A percentile compares a stretch with the other conserved stretches of the same genome.
phyloP scores from a whole-genome alignment of 2,329 filamentous ascomycete genomes.

The Botrytis pseudocinerea region DNA sequence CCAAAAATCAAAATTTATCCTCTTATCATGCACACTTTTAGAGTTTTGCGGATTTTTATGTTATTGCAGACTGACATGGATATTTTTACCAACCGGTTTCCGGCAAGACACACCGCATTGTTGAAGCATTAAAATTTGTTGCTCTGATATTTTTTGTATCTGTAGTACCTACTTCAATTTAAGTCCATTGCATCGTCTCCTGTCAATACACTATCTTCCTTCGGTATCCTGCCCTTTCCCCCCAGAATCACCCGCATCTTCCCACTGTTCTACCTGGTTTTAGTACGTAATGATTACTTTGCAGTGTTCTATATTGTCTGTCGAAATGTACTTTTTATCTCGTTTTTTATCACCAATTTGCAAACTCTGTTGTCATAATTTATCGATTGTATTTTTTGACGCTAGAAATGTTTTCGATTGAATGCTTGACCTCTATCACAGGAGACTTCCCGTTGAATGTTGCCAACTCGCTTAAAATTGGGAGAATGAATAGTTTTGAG shows the following conservation, averaged over 20 bases:
- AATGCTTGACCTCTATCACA: neutral
- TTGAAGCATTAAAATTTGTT: neutral
- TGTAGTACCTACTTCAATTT: neutral
- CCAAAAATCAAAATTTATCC: neutral
- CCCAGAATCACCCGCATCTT: fast-evolving
- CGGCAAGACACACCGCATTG: neutral
- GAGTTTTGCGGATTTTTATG: too few species aligned
- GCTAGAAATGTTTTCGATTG: fast-evolving
- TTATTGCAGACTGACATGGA: neutral
- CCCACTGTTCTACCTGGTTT: neutral
- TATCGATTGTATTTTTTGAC: neutral
- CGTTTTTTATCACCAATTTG: neutral
- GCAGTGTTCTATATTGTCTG: neutral
- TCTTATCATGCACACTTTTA: neutral
- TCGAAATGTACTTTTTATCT: neutral
- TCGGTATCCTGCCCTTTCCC: neutral
- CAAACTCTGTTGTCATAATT: neutral
- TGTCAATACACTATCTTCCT: neutral
- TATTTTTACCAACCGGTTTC: neutral
- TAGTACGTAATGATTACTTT: neutral
- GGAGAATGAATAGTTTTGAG: neutral
- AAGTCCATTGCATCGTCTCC: neutral
- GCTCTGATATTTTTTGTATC: neutral
- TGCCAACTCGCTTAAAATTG: neutral
- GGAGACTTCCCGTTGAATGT: neutral